Evolutionary conservation across 2,329 filamentous ascomycete genomes (phyloP).

Genomic region (Cercospora sp.): DNA sequence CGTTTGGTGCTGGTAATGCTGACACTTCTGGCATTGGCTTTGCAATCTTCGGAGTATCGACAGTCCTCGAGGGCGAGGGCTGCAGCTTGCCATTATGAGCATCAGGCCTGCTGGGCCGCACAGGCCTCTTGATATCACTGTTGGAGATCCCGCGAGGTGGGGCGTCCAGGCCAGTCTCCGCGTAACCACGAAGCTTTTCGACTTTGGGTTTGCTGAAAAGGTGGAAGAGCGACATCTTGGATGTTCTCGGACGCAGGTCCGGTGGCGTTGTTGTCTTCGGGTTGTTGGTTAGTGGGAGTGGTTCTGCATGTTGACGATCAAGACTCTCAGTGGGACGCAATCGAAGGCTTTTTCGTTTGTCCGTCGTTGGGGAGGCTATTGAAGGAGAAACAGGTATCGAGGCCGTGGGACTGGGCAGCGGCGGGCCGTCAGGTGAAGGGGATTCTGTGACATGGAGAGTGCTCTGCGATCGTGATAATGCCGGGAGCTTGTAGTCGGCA

Average conservation of each 20-base stretch:
- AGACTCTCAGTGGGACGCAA: constrained; percentile 22
- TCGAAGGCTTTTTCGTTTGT: constrained; percentile 26
- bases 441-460: constrained; percentile 17
- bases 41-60: constrained; percentile 5
- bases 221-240: constrained; percentile 51
- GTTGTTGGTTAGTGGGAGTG: constrained; percentile 22
- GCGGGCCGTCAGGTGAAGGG: constrained; percentile 8
- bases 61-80: constrained; percentile 22
- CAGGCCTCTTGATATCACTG: constrained; percentile 12
- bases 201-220: constrained; percentile 54
- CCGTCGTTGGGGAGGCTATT: constrained; percentile 13
- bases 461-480: constrained; percentile 24
- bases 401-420: not conserved
- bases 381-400: constrained; percentile 17
- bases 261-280: constrained; percentile 17
- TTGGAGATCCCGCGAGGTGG: constrained; percentile 18
- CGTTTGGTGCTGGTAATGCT: constrained; percentile 16
- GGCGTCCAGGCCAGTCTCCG: constrained; percentile 43
- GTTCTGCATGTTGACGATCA: constrained; percentile 27
- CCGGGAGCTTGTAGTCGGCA: constrained; percentile 20
- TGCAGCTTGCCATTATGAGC: constrained; percentile 8
- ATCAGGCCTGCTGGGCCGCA: not conserved
- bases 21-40: constrained; percentile 14
- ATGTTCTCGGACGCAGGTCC: constrained; percentile 22
- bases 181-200: constrained; percentile 49